A percentile compares a stretch with the other conserved stretches of the same genome.
These are phyloP conservation scores for Raffaelea ambrosiae DNA, from an alignment of 2,329 filamentous ascomycete genomes.

Conservation along the genomic window DNA sequence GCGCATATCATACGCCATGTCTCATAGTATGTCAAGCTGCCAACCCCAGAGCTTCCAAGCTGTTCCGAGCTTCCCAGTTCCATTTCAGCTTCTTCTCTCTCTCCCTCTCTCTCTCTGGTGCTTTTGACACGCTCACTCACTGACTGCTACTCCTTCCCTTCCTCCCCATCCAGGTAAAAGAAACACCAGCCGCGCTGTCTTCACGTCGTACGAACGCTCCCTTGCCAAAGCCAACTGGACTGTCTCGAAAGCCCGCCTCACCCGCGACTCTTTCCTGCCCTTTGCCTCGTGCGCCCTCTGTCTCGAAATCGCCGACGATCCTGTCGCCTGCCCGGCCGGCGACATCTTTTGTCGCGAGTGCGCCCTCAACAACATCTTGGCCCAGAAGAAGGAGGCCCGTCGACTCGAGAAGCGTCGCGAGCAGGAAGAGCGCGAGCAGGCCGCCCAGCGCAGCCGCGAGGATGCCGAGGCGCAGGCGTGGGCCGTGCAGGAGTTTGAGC, in stretches of 20 bases:
- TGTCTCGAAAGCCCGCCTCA: conserved; percentile 72
- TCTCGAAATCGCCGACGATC: conserved; percentile 69
- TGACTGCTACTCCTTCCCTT: not conserved
- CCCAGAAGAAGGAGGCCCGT: conserved; percentile 87
- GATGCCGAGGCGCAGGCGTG: conserved; percentile 63
- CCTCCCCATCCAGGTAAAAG: conserved; percentile 53
- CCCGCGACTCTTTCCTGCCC: conserved; percentile 82
- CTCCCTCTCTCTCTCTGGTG: not conserved
- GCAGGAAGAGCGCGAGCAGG: conserved; percentile 50
- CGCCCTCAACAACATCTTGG: conserved; percentile 80
- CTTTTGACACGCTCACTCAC: too few relatives aligned
- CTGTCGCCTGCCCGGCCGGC: conserved; percentile 74
- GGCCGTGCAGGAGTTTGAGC: conserved; percentile 75
- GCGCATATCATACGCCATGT: conserved; percentile 20
- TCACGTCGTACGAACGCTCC: conserved; percentile 83
- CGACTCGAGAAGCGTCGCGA: conserved; percentile 61
- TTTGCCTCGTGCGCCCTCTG: conserved; percentile 87
- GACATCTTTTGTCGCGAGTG: conserved; percentile 96
- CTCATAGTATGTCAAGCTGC: conserved; percentile 37
- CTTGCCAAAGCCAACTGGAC: conserved; percentile 78
- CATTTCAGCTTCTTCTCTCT: not conserved
- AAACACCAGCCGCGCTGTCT: conserved; percentile 87
- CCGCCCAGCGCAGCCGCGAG: conserved; percentile 49
- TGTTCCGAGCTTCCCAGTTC: too few relatives aligned
- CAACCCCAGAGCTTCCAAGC: too few relatives aligned